phyloP scores from a whole-genome alignment of 768 basidiomycete genomes.

The Auricularia auricula-judae region DNA sequence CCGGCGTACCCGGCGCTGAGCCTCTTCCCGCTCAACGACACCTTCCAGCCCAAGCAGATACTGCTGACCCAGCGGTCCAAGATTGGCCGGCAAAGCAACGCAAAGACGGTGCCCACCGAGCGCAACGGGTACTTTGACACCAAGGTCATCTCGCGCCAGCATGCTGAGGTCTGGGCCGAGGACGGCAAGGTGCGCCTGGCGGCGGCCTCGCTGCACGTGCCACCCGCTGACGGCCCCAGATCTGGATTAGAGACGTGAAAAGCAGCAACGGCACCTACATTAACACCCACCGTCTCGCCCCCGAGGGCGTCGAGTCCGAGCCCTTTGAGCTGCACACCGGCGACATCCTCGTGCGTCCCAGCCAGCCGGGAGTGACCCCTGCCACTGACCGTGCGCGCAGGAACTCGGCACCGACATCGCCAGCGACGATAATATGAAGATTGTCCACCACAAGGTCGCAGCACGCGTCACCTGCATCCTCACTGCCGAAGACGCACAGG shows the following conservation, averaged over 20 bases:
- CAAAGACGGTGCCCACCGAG: slow-evolving; percentile 83
- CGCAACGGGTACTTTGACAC: slow-evolving; percentile 96
- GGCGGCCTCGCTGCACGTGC: background rate
- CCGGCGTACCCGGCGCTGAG: slow-evolving; percentile 26
- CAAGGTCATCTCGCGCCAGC: slow-evolving; percentile 86
- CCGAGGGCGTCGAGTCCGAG: slow-evolving; percentile 83
- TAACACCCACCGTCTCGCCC: slow-evolving; percentile 85
- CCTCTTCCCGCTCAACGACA: slow-evolving; percentile 88
- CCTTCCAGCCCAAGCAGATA: slow-evolving; percentile 91
- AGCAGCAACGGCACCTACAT: slow-evolving; percentile 98
- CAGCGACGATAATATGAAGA: slow-evolving; percentile 95
- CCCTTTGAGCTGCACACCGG: slow-evolving; percentile 91
- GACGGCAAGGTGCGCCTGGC: slow-evolving; percentile 56
- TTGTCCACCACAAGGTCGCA: slow-evolving; percentile 97
- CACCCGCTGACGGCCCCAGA: slow-evolving; percentile 34
- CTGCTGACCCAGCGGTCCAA: slow-evolving; percentile 67
- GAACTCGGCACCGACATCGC: slow-evolving; percentile 99
- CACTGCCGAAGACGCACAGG: slow-evolving; percentile 70
- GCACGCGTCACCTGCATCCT: slow-evolving; percentile 88
- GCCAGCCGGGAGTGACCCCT: background rate
- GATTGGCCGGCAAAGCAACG: slow-evolving; percentile 94
- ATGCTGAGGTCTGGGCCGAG: slow-evolving; percentile 98
- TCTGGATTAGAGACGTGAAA: slow-evolving; percentile 97
- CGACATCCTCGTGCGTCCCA: slow-evolving; percentile 75
- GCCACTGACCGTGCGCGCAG: slow-evolving; percentile 27